phyloP scores from a whole-genome alignment of 225 moss, liverwort and hornwort species.

The Pleurozium schreberi region DNA sequence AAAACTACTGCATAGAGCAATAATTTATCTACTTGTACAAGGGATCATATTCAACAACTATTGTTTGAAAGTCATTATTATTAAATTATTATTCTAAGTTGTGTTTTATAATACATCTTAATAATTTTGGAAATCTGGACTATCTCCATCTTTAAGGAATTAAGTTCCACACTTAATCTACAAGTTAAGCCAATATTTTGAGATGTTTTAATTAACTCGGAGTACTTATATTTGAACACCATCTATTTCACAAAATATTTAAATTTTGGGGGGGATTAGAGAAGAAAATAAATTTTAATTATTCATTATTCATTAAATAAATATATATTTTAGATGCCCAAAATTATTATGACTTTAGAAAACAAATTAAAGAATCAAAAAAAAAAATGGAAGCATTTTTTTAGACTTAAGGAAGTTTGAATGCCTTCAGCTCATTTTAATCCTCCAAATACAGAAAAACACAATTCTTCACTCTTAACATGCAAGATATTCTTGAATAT shows the following conservation, averaged over 20 bases:
- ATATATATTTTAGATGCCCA: rapidly evolving
- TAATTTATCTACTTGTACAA: rapidly evolving
- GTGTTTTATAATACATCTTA: background rate
- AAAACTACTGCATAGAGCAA: background rate
- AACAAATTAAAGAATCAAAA: background rate
- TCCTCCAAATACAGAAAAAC: background rate
- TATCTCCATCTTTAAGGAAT: too few relatives aligned
- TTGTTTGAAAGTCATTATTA: rapidly evolving
- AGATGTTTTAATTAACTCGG: background rate
- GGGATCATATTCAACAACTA: background rate
- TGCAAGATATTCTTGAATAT: background rate
- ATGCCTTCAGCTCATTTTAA: background rate
- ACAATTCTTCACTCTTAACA: background rate
- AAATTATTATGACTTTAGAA: background rate
- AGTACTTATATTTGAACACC: rapidly evolving
- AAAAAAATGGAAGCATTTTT: background rate
- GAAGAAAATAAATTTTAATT: background rate
- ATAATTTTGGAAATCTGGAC: background rate
- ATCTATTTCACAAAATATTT: background rate
- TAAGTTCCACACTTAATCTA: too few relatives aligned
- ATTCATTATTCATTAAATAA: background rate
- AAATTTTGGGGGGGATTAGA: background rate
- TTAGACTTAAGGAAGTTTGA: background rate
- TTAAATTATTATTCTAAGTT: background rate
- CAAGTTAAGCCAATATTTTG: background rate